Percentiles rank a stretch among this genome's conserved stretches.
Conservation (phyloP, 2,329 filamentous ascomycete genomes). For the Ascochyta viciae-villosae region DNA sequence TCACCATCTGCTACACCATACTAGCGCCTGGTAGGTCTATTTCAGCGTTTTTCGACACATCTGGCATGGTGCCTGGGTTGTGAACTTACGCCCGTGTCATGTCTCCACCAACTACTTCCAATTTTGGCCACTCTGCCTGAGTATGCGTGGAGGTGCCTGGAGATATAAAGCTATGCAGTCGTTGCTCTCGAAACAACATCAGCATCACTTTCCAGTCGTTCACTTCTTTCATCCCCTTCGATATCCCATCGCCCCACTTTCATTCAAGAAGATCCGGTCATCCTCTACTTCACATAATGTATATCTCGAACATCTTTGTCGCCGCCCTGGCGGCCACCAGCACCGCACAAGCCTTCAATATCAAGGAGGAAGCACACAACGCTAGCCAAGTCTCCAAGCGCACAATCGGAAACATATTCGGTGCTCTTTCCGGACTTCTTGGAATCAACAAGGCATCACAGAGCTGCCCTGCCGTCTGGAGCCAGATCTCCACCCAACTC, state of each 20-base stretch:
- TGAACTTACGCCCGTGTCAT: constrained; percentile 16
- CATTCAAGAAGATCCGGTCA: constrained; percentile 12
- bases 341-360: constrained; percentile 34
- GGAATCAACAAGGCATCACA: constrained; percentile 9
- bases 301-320: constrained; percentile 40
- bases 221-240: constrained; percentile 12
- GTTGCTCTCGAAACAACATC: constrained; percentile 12
- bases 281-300: constrained; percentile 38
- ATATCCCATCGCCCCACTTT: constrained; percentile 9
- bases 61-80: constrained; percentile 17
- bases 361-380: constrained; percentile 27
- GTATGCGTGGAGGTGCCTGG: constrained; percentile 3
- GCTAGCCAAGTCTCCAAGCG: constrained; percentile 26
- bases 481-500: constrained; percentile 40
- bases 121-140: constrained; percentile 25
- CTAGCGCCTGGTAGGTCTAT: constrained; percentile 25
- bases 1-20: constrained; percentile 27
- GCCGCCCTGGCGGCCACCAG: constrained; percentile 34
- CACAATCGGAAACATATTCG: constrained; percentile 19
- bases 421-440: constrained; percentile 13
- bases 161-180: constrained; percentile 29
- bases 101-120: constrained; percentile 13
- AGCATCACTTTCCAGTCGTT: constrained; percentile 20
- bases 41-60: constrained; percentile 15
- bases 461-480: constrained; percentile 43